Evolutionary conservation across 164 flowering plant genomes (phyloP), one percentile per base, ranked within the genome.

Genomic region (Akebia trifoliata): DNA sequence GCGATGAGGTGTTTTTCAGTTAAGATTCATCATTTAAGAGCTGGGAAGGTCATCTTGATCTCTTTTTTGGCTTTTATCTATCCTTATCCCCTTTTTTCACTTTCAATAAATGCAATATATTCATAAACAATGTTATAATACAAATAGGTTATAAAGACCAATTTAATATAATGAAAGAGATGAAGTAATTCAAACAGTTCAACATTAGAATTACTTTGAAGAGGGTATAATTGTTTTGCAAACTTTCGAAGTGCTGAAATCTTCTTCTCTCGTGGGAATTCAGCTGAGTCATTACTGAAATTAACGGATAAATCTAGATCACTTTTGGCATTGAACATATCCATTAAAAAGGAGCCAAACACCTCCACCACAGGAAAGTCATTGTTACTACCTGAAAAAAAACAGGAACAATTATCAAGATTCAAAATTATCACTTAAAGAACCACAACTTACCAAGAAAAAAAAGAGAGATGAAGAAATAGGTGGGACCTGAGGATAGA

Each of bases 301-400:
- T 83, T 81, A 50, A 85, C 59, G 34, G 92, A 85, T 51, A 85
- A 63, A 71, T 85, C 88, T 7, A 85, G 73, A 72, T 85, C 92
- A 68, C 92, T 85, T 50, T 61, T 52, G 21, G 70, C 35, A 63
- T 70, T 69, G 70, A 81, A 85, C 68, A 85, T 63, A 72, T 79
- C 85, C 92, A 85, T 85, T 28, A 70, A 45, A 57, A 79, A 85
- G 32, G 92, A 85, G n/a, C 92, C 92, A 71, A 74, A 83, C 46
- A 53, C 85, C 73, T 71, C 81, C 63, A 85, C 86, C 35, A 66
- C 65, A 57, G 88, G 85, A 64, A 65, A 73, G 4, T 62, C 68
- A 54, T 72, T 55, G 35, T 45, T 36, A 64, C 47, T 64, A 44
- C 85, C 92, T 81, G 80, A 65, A 64, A 67, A 66, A 20, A 43